Base-by-base conservation (phyloP, 1,284 basidiomycete species). In the Papiliotrema nemorosa region DNA sequence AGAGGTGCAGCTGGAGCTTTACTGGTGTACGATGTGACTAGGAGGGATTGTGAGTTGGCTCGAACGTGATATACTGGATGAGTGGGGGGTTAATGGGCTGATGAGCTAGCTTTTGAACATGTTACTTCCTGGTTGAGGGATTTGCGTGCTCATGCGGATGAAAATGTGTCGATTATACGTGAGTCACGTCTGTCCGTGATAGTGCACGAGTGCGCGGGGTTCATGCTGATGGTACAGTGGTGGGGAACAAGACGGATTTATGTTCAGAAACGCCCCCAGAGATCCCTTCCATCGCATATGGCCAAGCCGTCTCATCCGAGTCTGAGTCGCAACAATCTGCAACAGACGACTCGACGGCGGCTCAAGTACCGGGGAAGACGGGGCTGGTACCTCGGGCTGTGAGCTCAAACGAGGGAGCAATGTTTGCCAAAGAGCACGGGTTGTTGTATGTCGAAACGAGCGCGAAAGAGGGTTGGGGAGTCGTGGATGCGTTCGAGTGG, bases 21-120 rank as follows among this genome's bases (percentile, higher is more conserved):
- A 49, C 80, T 97, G 24, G 91, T 97, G 2, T 97, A 94, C 75
- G 92, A 97, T 74, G 94, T 97, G 64, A 94, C 93, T 44, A 85
- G 85, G 88, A 50, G 69, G 41, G 67, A 67, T 33, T 61, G 70
- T 73, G 52, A 62, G 69, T 65, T 14, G 3, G 22, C 5, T 10
- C 13, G n/a, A 29, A 27, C 36, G 20, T 18, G 31, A 13, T 20
- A 31, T 9, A 37, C 10, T 5, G 10, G 21, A 6, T 14, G 13
- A 14, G 45, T 18, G 18, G 22, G 46, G n/a, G 31, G 31, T 33
- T 38, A 14, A 5, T 20, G 27, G 26, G 22, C 38, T 48, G 34
- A 43, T 33, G 7, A 22, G 3, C 5, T 21, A 72, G 70, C 70
- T 1, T 73, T 73, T 45, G 67, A 73, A 29, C 69, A 70, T 43